phyloP scores from a whole-genome alignment of 73 alveolate genomes.

The Stentor coeruleus region DNA sequence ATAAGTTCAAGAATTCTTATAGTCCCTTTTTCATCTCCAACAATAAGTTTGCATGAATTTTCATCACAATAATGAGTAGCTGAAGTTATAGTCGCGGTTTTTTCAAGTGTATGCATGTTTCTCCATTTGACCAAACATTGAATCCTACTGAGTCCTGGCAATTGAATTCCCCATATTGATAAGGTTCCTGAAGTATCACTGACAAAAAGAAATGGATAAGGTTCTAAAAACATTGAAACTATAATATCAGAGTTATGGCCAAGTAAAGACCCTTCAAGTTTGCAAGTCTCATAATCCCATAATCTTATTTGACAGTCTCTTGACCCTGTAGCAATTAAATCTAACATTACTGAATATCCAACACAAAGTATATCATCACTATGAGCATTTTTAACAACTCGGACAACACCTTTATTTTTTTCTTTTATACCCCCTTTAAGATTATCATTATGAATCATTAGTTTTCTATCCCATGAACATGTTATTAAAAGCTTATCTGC shows the following conservation, averaged over 20 bases:
- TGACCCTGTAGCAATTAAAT: conserved; percentile 61
- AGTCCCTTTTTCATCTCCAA: conserved; percentile 69
- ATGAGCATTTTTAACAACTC: conserved; percentile 59
- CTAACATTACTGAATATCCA: conserved; percentile 52
- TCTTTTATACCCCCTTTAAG: conserved; percentile 38
- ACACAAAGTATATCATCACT: conserved; percentile 56
- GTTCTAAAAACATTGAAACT: conserved; percentile 48
- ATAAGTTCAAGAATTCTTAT: conserved; percentile 49
- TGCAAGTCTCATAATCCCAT: conserved; percentile 68
- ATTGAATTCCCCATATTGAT: conserved; percentile 45
- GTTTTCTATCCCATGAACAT: conserved; percentile 60
- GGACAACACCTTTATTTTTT: conserved; percentile 42
- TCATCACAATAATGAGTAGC: conserved; percentile 38
- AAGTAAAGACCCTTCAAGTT: conserved; percentile 47
- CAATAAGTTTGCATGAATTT: conserved; percentile 25
- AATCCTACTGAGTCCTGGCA: conserved; percentile 31
- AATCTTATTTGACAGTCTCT: conserved; percentile 59
- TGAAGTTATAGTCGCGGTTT: conserved; percentile 61
- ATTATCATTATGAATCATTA: conserved; percentile 62
- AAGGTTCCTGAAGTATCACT: conserved; percentile 58
- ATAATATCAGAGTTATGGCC: conserved; percentile 56
- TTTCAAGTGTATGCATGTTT: conserved; percentile 64
- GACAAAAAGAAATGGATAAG: conserved; percentile 59
- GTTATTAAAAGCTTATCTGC: conserved; percentile 52
- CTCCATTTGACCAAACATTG: conserved; percentile 57